Conservation (phyloP, 176 grass and related monocot genomes). For the Hordeum marinum region DNA sequence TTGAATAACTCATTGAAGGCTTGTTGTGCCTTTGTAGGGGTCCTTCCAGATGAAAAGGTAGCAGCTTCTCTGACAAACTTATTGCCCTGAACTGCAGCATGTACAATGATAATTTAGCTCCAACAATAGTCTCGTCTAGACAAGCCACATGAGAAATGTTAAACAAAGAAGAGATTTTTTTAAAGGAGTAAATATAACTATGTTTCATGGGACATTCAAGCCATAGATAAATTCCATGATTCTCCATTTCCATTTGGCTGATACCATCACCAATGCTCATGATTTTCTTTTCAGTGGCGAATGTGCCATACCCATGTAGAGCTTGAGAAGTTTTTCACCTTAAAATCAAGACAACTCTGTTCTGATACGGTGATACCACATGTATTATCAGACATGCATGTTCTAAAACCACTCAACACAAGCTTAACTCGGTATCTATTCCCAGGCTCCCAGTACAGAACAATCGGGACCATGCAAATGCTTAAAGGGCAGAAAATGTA, state of each 20-base stretch:
- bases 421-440: background rate
- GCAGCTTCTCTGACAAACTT: constrained; percentile 64
- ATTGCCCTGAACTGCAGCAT: constrained; percentile 48
- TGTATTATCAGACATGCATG: background rate
- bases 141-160: background rate
- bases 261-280: background rate
- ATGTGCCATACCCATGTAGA: background rate
- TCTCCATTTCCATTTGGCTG: background rate
- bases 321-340: background rate
- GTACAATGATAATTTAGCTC: background rate
- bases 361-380: background rate
- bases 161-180: background rate
- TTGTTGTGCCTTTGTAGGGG: constrained; percentile 19
- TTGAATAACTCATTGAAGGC: constrained; percentile 40
- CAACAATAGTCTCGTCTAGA: background rate
- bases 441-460: background rate
- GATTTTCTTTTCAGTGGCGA: background rate
- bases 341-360: background rate
- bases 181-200: background rate
- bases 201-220: background rate
- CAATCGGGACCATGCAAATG: background rate
- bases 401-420: background rate
- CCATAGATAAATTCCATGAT: background rate
- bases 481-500: background rate
- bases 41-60: constrained; percentile 52